These are phyloP conservation scores for Tulasnella sp. DNA, from an alignment of 768 basidiomycete genomes.

Conservation along the genomic window DNA sequence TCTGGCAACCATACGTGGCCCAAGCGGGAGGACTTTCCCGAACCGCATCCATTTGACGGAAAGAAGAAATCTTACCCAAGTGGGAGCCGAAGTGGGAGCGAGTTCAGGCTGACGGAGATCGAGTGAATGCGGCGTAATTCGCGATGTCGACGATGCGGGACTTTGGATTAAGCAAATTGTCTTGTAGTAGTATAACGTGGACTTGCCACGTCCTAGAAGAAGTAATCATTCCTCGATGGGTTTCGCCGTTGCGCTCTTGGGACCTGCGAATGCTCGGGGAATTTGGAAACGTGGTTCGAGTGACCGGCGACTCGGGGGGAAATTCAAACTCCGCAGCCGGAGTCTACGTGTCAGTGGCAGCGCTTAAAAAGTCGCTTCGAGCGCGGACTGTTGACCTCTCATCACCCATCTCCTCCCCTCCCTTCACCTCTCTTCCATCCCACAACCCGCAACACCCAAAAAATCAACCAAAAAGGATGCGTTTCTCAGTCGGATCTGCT, in stretches of 20 bases:
- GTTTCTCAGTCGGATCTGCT: slow-evolving; percentile 10
- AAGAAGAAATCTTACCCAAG: slow-evolving; percentile 46
- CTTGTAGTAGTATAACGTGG: background rate
- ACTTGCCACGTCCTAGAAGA: background rate
- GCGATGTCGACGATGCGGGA: background rate
- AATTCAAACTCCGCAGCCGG: background rate
- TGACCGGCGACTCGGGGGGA: background rate
- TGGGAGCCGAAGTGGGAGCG: slow-evolving; percentile 56
- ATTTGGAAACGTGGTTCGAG: background rate
- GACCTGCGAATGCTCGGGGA: background rate
- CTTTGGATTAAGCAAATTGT: background rate
- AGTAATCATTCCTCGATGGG: background rate
- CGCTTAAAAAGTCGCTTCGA: background rate
- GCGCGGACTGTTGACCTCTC: background rate
- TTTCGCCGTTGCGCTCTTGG: background rate
- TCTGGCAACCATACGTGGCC: slow-evolving; percentile 64
- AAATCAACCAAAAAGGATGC: slow-evolving; percentile 2
- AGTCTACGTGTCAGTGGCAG: background rate
- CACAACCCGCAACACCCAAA: background rate
- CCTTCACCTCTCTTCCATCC: background rate
- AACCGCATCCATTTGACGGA: slow-evolving; percentile 51
- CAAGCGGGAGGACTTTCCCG: slow-evolving; percentile 59
- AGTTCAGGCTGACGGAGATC: slow-evolving; percentile 30
- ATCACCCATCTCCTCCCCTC: background rate
- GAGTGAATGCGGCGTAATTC: slow-evolving; percentile 1